phyloP scores from a whole-genome alignment of 208 protist species.

The Leishmania turanica region DNA sequence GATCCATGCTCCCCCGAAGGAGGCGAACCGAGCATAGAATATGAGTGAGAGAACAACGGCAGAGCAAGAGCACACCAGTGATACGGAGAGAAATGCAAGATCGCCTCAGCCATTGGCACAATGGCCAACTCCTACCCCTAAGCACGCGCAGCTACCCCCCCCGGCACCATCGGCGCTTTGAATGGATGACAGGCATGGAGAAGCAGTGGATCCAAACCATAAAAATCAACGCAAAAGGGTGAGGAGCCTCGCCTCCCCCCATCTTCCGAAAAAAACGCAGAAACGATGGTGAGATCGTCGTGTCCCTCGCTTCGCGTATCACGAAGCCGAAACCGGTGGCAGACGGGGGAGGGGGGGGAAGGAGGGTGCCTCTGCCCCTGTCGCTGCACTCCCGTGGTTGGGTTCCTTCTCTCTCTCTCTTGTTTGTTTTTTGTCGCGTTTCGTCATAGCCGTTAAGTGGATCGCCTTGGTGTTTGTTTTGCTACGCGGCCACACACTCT shows the following conservation, averaged over 20 bases:
- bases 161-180: neutral
- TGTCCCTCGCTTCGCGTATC: neutral
- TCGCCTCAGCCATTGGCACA: neutral
- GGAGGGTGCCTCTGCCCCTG: too few species aligned
- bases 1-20: too few species aligned
- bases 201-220: neutral
- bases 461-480: constrained; percentile 4
- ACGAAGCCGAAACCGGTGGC: neutral
- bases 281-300: neutral
- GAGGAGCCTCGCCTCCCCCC: neutral
- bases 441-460: neutral
- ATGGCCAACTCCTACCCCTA: too few species aligned
- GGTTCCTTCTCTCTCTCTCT: neutral
- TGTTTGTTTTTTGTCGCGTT: neutral
- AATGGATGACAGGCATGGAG: neutral
- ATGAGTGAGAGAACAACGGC: neutral
- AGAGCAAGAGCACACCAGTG: neutral
- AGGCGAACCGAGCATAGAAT: neutral
- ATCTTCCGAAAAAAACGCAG: neutral
- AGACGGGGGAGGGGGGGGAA: neutral
- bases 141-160: neutral
- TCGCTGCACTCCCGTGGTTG: neutral
- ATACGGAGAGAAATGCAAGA: neutral
- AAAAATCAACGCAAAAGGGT: neutral
- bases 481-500: constrained; percentile 7